These are phyloP conservation scores for Trichoderma sp. DNA, from an alignment of 2,329 filamentous ascomycete species.

Conservation along the genomic window DNA sequence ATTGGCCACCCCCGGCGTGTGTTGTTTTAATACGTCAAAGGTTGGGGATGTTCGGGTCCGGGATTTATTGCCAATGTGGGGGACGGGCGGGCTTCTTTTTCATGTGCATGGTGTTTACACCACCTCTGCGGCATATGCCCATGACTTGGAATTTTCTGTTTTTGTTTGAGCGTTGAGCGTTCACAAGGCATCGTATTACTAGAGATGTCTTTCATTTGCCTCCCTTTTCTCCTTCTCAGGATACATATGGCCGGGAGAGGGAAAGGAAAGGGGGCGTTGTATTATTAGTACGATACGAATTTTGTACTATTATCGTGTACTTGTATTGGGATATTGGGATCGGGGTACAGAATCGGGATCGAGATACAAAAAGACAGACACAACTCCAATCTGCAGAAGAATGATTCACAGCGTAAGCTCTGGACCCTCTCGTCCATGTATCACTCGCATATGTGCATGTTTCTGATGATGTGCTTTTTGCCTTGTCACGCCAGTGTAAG, in stretches of 20 bases:
- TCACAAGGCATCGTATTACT: constrained; percentile 16
- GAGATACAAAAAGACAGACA: constrained; percentile 1
- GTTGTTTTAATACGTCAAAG: neutral
- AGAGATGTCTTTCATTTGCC: neutral
- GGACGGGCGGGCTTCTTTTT: neutral
- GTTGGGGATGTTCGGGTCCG: neutral
- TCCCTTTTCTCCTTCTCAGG: neutral
- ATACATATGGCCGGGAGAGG: neutral
- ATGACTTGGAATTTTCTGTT: neutral
- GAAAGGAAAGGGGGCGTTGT: neutral
- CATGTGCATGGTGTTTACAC: neutral
- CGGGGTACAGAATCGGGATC: neutral
- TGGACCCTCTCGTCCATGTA: neutral
- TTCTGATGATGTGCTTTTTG: neutral
- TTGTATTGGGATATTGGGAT: neutral
- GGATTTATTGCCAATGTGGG: constrained; percentile 3
- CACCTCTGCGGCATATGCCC: neutral
- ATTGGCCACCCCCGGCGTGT: constrained; percentile 3
- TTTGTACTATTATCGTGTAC: neutral
- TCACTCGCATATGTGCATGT: neutral
- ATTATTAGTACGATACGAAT: neutral
- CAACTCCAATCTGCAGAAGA: constrained; percentile 14
- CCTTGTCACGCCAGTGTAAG: neutral
- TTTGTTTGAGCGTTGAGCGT: constrained; percentile 16
- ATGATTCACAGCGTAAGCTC: neutral